Evolutionary conservation across 331 rosid genomes (phyloP).

Genomic region (Ulmus americana): DNA sequence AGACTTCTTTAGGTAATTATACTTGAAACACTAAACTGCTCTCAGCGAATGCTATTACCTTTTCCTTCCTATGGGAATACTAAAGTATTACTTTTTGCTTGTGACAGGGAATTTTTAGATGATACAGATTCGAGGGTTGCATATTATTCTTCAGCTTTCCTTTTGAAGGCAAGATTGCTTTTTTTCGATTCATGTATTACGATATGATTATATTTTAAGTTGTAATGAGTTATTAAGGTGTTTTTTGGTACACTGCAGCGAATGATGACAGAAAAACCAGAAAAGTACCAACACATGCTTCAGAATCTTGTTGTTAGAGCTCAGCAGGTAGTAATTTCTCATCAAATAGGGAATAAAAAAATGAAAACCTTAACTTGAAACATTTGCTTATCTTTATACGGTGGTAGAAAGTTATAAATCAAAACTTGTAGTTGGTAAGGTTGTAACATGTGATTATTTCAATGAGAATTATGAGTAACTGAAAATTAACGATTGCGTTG

Average conservation of each 20-base stretch:
- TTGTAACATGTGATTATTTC: no score
- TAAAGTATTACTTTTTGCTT: slow-evolving; percentile 16
- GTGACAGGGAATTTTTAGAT: slow-evolving; percentile 81
- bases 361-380: background rate
- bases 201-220: slow-evolving; percentile 5
- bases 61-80: slow-evolving; percentile 7
- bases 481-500: background rate
- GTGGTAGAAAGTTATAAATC: background rate
- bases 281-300: slow-evolving; percentile 89
- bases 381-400: background rate
- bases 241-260: slow-evolving; percentile 44
- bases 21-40: slow-evolving; percentile 13
- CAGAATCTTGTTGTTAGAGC: slow-evolving; percentile 92
- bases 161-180: slow-evolving; percentile 65
- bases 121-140: slow-evolving; percentile 99
- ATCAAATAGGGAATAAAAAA: background rate
- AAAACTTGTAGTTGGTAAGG: no score
- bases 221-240: slow-evolving; percentile 19
- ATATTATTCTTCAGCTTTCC: slow-evolving; percentile 95
- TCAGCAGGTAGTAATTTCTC: slow-evolving; percentile 70
- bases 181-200: slow-evolving; percentile 15
- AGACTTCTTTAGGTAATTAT: slow-evolving; percentile 77
- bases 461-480: no score
- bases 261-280: slow-evolving; percentile 97
- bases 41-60: slow-evolving; percentile 10